These are phyloP conservation scores for Leishmania braziliensis DNA, from an alignment of 208 protist genomes.

Conservation along the genomic window DNA sequence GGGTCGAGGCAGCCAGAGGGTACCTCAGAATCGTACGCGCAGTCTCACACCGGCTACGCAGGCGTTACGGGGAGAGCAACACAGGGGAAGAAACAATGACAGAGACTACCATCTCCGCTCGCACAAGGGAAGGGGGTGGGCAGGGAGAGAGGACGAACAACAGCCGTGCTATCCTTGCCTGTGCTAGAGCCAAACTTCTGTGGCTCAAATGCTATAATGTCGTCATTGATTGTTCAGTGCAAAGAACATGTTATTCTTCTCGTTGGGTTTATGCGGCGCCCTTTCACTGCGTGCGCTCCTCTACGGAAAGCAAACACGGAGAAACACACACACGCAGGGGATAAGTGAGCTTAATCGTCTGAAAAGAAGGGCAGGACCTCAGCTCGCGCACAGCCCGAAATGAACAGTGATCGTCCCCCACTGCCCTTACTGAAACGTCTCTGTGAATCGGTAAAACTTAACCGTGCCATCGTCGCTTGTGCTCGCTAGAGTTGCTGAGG, in stretches of 20 bases:
- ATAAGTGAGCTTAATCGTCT: constrained; percentile 8
- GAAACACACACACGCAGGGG: background rate
- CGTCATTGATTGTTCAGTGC: background rate
- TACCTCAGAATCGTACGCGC: background rate
- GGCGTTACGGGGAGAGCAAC: background rate
- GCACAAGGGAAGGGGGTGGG: background rate
- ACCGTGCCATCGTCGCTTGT: constrained; percentile 80
- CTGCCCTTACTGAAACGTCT: background rate
- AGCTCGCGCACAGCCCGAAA: background rate
- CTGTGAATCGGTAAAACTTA: constrained; percentile 50
- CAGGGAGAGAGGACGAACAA: background rate
- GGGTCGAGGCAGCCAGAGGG: background rate
- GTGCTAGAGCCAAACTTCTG: background rate
- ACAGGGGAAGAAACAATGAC: background rate
- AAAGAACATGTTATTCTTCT: background rate
- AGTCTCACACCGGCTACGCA: background rate
- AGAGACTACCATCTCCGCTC: background rate
- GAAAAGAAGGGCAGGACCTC: background rate
- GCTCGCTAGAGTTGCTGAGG: constrained; percentile 35
- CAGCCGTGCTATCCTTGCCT: background rate
- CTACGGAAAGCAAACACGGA: background rate
- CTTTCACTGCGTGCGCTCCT: background rate
- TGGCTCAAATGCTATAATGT: background rate
- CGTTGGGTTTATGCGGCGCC: background rate
- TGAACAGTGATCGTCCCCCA: background rate